A percentile compares a stretch with the other conserved stretches of the same genome.
phyloP scores from a whole-genome alignment of 495 filamentous ascomycete species.

The Lophium mytilinum region DNA sequence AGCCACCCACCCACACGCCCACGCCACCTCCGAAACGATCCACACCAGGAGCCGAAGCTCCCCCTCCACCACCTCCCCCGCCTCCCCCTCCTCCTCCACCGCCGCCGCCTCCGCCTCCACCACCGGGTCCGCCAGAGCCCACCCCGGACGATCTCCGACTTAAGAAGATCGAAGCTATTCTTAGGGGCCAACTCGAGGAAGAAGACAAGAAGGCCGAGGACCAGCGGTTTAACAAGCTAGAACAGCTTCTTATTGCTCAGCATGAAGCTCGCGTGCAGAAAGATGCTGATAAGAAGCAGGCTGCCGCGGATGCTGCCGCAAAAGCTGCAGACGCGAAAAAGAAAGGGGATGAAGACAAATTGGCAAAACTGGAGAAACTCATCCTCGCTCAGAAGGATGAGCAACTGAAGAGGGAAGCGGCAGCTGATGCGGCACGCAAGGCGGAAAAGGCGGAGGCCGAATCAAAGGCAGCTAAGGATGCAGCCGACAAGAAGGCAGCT shows the following conservation, averaged over 20 bases:
- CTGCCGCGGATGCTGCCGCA: conserved; percentile 12
- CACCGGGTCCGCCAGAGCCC: conserved; percentile 13
- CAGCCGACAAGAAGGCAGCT: conserved; percentile 36
- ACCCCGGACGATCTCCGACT: conserved; percentile 6
- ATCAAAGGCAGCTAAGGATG: conserved; percentile 33
- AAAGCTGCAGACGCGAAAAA: conserved; percentile 21
- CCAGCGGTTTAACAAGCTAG: conserved; percentile 22
- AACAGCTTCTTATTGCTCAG: conserved; percentile 16
- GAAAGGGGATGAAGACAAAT: conserved; percentile 26
- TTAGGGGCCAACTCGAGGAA: conserved; percentile 13
- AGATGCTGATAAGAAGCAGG: conserved; percentile 16
- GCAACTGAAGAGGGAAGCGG: conserved; percentile 26
- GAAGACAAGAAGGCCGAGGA: conserved; percentile 19
- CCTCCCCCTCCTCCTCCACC: conserved; percentile 9
- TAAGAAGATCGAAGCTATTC: conserved; percentile 5
- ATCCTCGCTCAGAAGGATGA: conserved; percentile 31
- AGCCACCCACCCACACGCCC: conserved; percentile 17
- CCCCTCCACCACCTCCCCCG: conserved; percentile 3
- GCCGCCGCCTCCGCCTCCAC: conserved; percentile 13
- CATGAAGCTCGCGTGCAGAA: conserved; percentile 22
- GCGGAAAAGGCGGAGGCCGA: conserved; percentile 32
- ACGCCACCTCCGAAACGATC: conserved; percentile 6
- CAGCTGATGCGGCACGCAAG: conserved; percentile 27
- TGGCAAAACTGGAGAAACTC: conserved; percentile 29
- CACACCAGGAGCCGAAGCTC: neutral